Evolutionary conservation across 768 basidiomycete species (phyloP), one percentile per base, ranked within the genome.

Genomic region (Collybia sp.): DNA sequence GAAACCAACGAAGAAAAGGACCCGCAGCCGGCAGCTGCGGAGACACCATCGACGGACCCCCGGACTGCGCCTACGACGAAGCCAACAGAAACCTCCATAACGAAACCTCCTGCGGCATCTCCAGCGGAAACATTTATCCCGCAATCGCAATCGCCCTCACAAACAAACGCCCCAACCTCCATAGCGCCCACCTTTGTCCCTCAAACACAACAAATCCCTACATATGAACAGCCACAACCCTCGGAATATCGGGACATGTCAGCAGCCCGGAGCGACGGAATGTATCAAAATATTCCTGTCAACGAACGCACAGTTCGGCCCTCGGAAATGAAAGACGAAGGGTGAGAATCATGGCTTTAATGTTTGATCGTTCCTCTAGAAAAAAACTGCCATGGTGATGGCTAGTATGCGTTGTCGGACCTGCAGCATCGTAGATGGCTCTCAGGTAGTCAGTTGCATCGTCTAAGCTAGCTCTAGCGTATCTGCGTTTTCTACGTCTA

Each of bases 281-380:
- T 58, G 25, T 77, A 72, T 47, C 71, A 70, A 54, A 75, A 56
- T 60, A 64, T 67, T 20, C 64, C 70, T 18, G 65, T 67, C 43
- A 71, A 73, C 17, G 82, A 86, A 60, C 77, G 88, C 38, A 82
- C 79, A 30, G 69, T 93, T 12, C 77, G 89, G 30, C 88, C 88
- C 13, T 85, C 85, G 10, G 93, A 96, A 65, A 93, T 92, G 90
- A 92, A 93, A 65, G 94, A 96, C 56, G 93, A 95, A 88, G 93
- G 93, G 94, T 97, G 80, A 91, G 93, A 79, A 50, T 56, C 45
- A 51, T 56, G 47, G 58, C 25, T 34, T 67, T 64, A 60, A 48
- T 49, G 47, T 44, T 45, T 33, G 43, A 59, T 25, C 38, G 40
- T 51, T 46, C 51, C 46, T 54, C 49, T 25, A 41, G 48, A 57